phyloP scores from a whole-genome alignment of 345 rosid species.

The Xanthoceras sorbifolium region DNA sequence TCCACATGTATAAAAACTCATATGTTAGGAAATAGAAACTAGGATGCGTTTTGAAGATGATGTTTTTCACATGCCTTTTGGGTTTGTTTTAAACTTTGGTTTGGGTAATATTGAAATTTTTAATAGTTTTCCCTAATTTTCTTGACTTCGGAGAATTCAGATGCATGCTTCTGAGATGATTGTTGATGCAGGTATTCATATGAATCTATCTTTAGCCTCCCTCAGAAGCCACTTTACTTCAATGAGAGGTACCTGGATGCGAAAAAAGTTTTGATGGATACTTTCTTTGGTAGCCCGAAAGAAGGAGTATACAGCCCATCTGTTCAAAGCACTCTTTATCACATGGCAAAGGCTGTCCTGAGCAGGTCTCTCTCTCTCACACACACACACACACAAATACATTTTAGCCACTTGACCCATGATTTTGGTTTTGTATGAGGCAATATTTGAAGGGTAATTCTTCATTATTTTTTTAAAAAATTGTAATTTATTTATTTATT shows the following conservation, averaged over 20 bases:
- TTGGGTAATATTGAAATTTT: not conserved
- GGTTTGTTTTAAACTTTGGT: not conserved
- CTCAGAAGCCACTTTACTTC: constrained; percentile 61
- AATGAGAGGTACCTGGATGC: constrained; percentile 58
- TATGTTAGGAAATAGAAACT: not conserved
- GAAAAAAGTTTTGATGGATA: constrained; percentile 54
- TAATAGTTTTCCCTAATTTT: not conserved
- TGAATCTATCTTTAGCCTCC: constrained; percentile 63
- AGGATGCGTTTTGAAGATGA: not conserved
- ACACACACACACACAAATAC: not conserved
- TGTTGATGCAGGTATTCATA: constrained; percentile 66
- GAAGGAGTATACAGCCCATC: constrained; percentile 91
- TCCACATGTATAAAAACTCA: constrained; percentile 3
- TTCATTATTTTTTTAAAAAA: constrained; percentile 14
- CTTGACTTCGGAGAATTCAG: not conserved
- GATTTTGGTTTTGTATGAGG: not conserved
- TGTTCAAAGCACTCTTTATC: constrained; percentile 91
- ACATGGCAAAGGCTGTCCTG: constrained; percentile 78
- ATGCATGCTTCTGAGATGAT: constrained; percentile 11
- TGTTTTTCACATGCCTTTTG: not conserved
- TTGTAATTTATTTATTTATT: no score
- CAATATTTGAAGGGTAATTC: not conserved
- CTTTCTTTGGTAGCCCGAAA: constrained; percentile 83
- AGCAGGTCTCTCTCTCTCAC: constrained; percentile 48
- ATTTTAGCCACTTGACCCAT: not conserved